These are phyloP conservation scores for Dioszegia crocea DNA, from an alignment of 768 basidiomycete species.

Conservation along the genomic window DNA sequence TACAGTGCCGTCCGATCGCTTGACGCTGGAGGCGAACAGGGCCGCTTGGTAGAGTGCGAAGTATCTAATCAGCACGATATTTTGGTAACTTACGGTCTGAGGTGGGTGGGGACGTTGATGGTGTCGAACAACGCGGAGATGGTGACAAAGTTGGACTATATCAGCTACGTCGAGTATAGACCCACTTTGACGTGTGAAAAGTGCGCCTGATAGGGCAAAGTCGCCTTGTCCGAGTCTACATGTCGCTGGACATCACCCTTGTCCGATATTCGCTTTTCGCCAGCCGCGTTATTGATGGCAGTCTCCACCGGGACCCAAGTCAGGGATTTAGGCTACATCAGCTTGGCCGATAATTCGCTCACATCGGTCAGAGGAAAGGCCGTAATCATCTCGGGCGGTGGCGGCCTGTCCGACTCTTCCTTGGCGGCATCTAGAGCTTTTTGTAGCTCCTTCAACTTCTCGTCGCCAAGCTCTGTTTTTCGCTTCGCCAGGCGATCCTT, in stretches of 20 bases:
- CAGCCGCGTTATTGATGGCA: slow-evolving; percentile 34
- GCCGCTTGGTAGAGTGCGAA: slow-evolving; percentile 71
- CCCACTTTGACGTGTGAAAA: slow-evolving; percentile 85
- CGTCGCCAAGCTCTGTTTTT: slow-evolving; percentile 66
- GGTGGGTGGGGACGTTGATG: slow-evolving; percentile 63
- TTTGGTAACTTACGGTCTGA: slow-evolving; percentile 65
- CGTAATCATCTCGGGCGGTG: slow-evolving; percentile 74
- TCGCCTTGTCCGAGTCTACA: slow-evolving; percentile 63
- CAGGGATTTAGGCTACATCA: slow-evolving; percentile 59
- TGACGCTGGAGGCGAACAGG: slow-evolving; percentile 85
- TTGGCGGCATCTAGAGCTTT: slow-evolving; percentile 74
- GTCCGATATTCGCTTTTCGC: slow-evolving; percentile 42
- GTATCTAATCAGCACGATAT: slow-evolving; percentile 55
- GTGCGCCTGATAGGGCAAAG: slow-evolving; percentile 80
- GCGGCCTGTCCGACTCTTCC: slow-evolving; percentile 73
- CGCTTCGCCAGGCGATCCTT: slow-evolving; percentile 70
- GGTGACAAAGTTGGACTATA: slow-evolving; percentile 84
- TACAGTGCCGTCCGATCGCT: slow-evolving; percentile 62
- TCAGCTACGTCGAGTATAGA: slow-evolving; percentile 13
- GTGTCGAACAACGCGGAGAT: slow-evolving; percentile 76
- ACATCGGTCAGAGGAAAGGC: slow-evolving; percentile 88
- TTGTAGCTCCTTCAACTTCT: slow-evolving; percentile 69
- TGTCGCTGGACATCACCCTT: slow-evolving; percentile 58
- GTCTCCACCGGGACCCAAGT: slow-evolving; percentile 80
- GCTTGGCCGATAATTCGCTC: slow-evolving; percentile 7